Conservation (phyloP, 257 asterid species). For the Cruciata laevipes region DNA sequence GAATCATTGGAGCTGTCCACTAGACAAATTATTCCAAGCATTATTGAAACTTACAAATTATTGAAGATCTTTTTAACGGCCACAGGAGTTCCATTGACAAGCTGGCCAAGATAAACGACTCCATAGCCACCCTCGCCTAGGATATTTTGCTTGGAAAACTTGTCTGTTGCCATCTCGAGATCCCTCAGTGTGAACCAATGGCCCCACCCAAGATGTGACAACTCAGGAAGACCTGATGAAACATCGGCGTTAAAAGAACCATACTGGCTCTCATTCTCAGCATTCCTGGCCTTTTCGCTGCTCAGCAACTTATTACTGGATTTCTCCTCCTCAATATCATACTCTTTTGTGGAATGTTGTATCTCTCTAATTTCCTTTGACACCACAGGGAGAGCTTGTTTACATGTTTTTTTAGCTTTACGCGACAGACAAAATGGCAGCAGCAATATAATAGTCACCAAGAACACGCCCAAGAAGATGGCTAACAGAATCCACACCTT, state of each 20-base stretch:
- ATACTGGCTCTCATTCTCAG: slow-evolving; percentile 26
- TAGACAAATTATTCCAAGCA: no score
- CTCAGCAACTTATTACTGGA: slow-evolving; percentile 35
- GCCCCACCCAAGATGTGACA: slow-evolving; percentile 92
- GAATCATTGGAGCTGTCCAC: no score
- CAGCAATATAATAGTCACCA: slow-evolving; percentile 38
- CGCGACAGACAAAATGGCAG: slow-evolving; percentile 41
- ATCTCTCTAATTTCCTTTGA: slow-evolving; percentile 60
- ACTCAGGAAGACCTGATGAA: slow-evolving; percentile 70
- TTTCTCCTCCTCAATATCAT: slow-evolving; percentile 19
- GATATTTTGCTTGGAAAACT: slow-evolving; percentile 53
- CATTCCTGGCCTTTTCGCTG: slow-evolving; percentile 26
- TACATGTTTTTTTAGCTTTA: slow-evolving; percentile 25
- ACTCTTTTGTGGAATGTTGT: slow-evolving; percentile 28
- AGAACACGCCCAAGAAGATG: slow-evolving; percentile 46
- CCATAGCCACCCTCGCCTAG: slow-evolving; percentile 98
- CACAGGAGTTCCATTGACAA: slow-evolving; percentile 58
- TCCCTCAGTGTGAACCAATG: slow-evolving; percentile 91
- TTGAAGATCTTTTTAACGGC: slow-evolving; percentile 86
- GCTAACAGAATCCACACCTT: slow-evolving; percentile 66
- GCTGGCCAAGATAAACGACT: slow-evolving; percentile 59
- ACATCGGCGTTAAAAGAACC: slow-evolving; percentile 32
- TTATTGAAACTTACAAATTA: slow-evolving; percentile 51
- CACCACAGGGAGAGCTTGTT: slow-evolving; percentile 30
- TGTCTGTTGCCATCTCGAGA: slow-evolving; percentile 54